These are phyloP conservation scores for Debaryomyces subglobosus DNA, from an alignment of 1,139 yeast genomes.

Conservation along the genomic window DNA sequence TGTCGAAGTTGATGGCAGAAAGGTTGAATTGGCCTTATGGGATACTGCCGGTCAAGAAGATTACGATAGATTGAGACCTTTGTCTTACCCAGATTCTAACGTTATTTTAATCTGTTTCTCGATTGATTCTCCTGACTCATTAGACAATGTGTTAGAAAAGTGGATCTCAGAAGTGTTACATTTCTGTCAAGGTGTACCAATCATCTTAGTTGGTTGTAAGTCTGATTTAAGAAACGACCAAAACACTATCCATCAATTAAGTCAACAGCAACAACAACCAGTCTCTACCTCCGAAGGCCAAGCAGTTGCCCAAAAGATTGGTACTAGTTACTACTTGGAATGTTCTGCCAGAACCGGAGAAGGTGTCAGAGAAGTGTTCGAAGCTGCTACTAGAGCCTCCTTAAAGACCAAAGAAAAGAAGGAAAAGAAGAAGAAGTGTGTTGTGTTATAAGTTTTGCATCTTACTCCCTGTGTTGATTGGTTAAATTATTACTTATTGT, in stretches of 20 bases:
- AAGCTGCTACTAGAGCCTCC: constrained; percentile 90
- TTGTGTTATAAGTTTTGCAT: constrained; percentile 49
- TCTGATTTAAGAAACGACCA: constrained; percentile 86
- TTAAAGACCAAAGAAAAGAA: constrained; percentile 65
- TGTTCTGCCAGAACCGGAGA: constrained; percentile 92
- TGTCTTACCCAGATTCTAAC: constrained; percentile 91
- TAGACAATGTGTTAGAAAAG: constrained; percentile 90
- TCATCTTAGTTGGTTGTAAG: constrained; percentile 91
- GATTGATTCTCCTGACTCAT: constrained; percentile 87
- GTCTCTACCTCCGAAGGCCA: constrained; percentile 81
- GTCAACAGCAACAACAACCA: constrained; percentile 75
- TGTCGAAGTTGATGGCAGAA: constrained; percentile 92
- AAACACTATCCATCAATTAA: constrained; percentile 71
- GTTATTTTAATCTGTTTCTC: constrained; percentile 92
- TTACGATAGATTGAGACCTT: constrained; percentile 91
- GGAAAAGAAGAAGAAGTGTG: constrained; percentile 59
- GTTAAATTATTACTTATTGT: constrained; percentile 7
- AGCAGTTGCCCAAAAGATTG: constrained; percentile 81
- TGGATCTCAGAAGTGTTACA: constrained; percentile 95
- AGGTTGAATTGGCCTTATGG: constrained; percentile 93
- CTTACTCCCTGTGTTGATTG: constrained; percentile 1
- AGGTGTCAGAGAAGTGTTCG: constrained; percentile 90
- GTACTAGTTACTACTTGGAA: constrained; percentile 84
- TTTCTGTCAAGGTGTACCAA: constrained; percentile 94
- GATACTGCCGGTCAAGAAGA: constrained; percentile 99